Evolutionary conservation across 2,329 filamentous ascomycete genomes (phyloP), one percentile per base, ranked within the genome.

Genomic region (Apiospora sp.): DNA sequence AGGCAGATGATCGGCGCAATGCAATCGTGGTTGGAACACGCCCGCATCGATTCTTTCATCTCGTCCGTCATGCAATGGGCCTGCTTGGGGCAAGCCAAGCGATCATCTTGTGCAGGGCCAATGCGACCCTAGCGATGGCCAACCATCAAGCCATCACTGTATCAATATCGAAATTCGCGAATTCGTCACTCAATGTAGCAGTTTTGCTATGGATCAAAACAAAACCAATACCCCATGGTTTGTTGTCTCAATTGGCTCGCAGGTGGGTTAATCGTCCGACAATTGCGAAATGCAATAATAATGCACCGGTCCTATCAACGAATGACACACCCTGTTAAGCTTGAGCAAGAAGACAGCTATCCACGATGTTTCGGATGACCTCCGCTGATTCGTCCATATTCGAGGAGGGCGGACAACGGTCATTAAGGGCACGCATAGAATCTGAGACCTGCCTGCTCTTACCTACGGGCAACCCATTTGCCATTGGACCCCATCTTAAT

Each of bases 11-110:
- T 64, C 58, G 30, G 58, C 58, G 34, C 58, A 64, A 41, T 64
- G 58, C 58, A 64, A 64, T 64, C 58, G 58, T 41, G 34, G 58
- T 64, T 41, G 58, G 58, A 41, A 64, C 58, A 64, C 30, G 58
- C 58, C 58, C 34, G 58, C 58, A 64, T 24, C 58, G 34, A 64
- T 34, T 64, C 22, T 34, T 64, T 41, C 58, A 64, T 64, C 58
- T 64, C 30, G 19, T 64, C 58, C 30, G 22, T 64, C 58, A 64
- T 64, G 58, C 58, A 37, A 64, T 24, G 19, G 58, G 58, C 34
- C 58, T 64, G 58, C 34, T 64, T 64, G 22, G 34, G 58, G 34
- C 30, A 64, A 37, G 58, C 58, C 34, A 64, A 64, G 58, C 58
- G 58, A 64, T 41, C 58, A 64, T 64, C 34, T 64, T 6, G 58